phyloP scores from a whole-genome alignment of 208 protist species.

The Crithidia expoeki region DNA sequence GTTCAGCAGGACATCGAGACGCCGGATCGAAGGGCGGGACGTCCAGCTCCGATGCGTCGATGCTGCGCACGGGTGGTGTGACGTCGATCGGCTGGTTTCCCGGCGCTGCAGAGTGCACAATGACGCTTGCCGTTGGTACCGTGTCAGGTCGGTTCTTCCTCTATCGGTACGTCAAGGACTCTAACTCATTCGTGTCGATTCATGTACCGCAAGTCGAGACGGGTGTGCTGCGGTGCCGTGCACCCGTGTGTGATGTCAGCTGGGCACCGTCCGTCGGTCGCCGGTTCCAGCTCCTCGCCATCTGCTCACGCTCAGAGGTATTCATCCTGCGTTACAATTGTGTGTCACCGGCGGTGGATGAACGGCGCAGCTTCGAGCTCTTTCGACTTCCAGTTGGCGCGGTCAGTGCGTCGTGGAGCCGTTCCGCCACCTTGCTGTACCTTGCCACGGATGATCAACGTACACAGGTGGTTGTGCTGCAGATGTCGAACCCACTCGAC shows the following conservation, averaged over 20 bases:
- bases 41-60: background rate
- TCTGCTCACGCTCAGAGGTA: conserved; percentile 79
- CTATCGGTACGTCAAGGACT: conserved; percentile 72
- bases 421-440: conserved; percentile 75
- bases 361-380: conserved; percentile 61
- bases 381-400: conserved; percentile 67
- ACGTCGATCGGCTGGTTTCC: conserved; percentile 88
- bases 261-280: conserved; percentile 83
- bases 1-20: background rate
- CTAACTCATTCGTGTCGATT: conserved; percentile 57
- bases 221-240: conserved; percentile 39
- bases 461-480: conserved; percentile 63
- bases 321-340: conserved; percentile 83
- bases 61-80: conserved; percentile 54
- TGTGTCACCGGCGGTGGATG: conserved; percentile 63
- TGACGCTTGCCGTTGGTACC: conserved; percentile 84
- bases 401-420: conserved; percentile 84
- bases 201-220: conserved; percentile 33
- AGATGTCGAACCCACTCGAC: conserved; percentile 74
- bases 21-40: background rate
- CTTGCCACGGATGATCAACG: conserved; percentile 64
- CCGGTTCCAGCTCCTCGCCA: conserved; percentile 78
- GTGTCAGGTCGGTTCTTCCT: conserved; percentile 81
- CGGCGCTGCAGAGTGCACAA: conserved; percentile 66
- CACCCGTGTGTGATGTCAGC: conserved; percentile 67